Evolutionary conservation across 129 eudicot species (phyloP), one percentile per base, ranked within the genome.

Genomic region (Flaveria bidentis): DNA sequence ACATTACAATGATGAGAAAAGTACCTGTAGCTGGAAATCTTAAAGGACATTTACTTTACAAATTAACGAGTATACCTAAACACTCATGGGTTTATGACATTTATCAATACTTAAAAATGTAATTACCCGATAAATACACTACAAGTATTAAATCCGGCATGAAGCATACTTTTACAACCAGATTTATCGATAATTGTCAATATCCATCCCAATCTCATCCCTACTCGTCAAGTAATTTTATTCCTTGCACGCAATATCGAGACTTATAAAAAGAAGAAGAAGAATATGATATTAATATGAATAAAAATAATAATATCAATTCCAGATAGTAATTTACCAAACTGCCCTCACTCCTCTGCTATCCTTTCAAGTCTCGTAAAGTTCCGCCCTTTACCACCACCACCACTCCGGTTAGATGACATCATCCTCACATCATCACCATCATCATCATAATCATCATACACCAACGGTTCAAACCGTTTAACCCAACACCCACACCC

Each of bases 401-500:
- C 13, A 33, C 46, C 73, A 74, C 68, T 55, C 74, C 53, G 22
- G 2, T 60, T 39, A 55, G 79, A 73, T 15, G 69, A 23, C 26
- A 20, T 55, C 69, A 73, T 66, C 62, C 74, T 4, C 41, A 36
- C 41, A 36, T 36, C 41, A 36, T 36, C 41, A 36, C 41, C 79
- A 22, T 66, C 64, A 33, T 66, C 64, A 67, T 52, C 49, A n/a
- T 33, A 76, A 33, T 72, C 70, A 58, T 51, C 17, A 23, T 68
- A 83, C 9, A 55, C 44, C 66, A 74, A 51, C 61, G 80, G 77
- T 62, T 77, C 82, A 57, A 83, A 77, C 76, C 80, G 71, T 64
- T 64, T 80, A 50, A 72, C 33, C 18, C 79, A 66, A 78, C 84
- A 83, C 17, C 85, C 78, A 53, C 86, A 82, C 7, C 52, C 78